A percentile compares a stretch with the other conserved stretches of the same genome.
Conservation (phyloP, 2,329 filamentous ascomycete species). For the Aspergillus texensis region DNA sequence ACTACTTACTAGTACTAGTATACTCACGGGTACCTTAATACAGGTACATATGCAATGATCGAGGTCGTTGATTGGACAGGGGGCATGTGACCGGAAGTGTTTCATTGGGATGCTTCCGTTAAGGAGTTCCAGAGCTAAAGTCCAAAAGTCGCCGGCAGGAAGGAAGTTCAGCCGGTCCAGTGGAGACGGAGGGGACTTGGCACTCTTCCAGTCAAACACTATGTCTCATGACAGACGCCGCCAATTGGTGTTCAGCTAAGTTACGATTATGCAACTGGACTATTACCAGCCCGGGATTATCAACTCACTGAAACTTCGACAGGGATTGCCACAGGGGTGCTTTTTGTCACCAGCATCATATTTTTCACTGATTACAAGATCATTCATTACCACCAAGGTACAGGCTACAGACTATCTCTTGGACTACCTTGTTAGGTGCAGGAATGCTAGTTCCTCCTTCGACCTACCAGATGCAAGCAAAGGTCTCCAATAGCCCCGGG, state of each 20-base stretch:
- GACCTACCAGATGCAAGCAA: neutral
- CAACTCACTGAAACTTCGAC: neutral
- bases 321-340: neutral
- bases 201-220: neutral
- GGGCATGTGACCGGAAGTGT: neutral
- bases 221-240: neutral
- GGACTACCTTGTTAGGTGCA: neutral
- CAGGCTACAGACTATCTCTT: neutral
- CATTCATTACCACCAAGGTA: neutral
- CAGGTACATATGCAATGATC: neutral
- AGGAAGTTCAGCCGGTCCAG: constrained; percentile 1
- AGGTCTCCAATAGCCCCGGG: neutral
- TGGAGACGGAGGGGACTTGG: neutral
- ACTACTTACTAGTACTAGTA: no score
- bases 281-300: neutral
- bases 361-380: neutral
- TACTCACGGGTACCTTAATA: no score
- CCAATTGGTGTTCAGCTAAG: neutral
- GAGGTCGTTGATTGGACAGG: neutral
- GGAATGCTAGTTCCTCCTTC: neutral
- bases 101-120: neutral
- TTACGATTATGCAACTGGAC: neutral
- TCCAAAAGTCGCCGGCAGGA: neutral
- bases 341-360: neutral
- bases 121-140: neutral